Evolutionary conservation across 805 yeast species (phyloP).

Genomic region (Spathaspora passalidarum): DNA sequence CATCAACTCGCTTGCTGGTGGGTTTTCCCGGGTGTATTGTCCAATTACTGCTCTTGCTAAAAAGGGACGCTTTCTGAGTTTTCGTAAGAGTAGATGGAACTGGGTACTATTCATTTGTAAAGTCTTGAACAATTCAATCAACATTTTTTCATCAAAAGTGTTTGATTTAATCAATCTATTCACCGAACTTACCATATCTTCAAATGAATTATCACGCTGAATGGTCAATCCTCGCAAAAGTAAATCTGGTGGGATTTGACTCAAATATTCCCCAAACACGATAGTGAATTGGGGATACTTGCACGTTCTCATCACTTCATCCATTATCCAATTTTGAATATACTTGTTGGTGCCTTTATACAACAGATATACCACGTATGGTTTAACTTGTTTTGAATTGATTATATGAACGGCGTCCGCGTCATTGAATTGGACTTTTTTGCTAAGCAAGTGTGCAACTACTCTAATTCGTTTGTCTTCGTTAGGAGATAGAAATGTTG

Average conservation of each 20-base stretch:
- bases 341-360: background rate
- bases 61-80: background rate
- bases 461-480: background rate
- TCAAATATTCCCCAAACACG: background rate
- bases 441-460: background rate
- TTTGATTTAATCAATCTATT: background rate
- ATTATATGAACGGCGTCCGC: conserved; percentile 4
- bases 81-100: conserved; percentile 1
- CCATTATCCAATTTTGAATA: background rate
- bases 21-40: background rate
- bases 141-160: background rate
- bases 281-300: background rate
- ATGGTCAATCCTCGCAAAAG: background rate
- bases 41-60: background rate
- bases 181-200: background rate
- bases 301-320: background rate
- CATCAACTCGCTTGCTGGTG: background rate
- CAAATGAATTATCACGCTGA: background rate
- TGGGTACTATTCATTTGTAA: background rate
- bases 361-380: conserved; percentile 1
- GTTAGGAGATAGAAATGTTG: background rate
- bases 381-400: conserved; percentile 1
- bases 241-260: background rate
- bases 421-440: conserved; percentile 1
- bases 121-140: background rate